phyloP scores from a whole-genome alignment of 257 asterid species.

The Solanum infundibuliforme region DNA sequence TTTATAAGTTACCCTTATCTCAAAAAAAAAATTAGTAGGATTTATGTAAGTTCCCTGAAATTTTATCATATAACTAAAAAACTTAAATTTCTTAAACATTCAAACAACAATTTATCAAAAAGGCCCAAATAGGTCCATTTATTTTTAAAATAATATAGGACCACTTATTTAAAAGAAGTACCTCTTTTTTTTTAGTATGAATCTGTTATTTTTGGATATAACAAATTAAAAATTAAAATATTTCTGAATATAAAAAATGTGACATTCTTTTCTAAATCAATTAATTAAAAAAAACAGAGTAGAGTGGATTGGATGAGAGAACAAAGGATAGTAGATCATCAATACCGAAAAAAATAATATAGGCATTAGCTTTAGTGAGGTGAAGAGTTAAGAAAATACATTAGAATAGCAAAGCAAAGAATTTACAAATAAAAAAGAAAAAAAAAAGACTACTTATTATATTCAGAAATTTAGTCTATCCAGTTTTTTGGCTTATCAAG shows the following conservation, averaged over 20 bases:
- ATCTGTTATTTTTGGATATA: no score
- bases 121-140: background rate
- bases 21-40: background rate
- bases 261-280: no score
- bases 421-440: background rate
- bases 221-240: no score
- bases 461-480: background rate
- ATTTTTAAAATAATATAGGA: background rate
- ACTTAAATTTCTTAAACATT: background rate
- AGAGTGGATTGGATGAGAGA: background rate
- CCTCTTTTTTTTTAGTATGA: background rate
- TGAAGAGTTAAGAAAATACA: background rate
- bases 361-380: background rate
- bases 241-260: no score
- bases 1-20: no score
- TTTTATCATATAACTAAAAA: background rate
- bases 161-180: background rate
- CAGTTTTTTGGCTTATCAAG: conserved; percentile 20
- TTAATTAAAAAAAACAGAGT: background rate
- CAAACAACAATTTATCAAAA: background rate
- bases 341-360: background rate
- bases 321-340: background rate
- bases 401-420: background rate
- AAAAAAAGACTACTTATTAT: background rate
- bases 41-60: no score